Percentiles rank a stretch among this genome's conserved stretches.
Conservation (phyloP, 1,139 yeast genomes). For the Candida buenavistaensis region DNA sequence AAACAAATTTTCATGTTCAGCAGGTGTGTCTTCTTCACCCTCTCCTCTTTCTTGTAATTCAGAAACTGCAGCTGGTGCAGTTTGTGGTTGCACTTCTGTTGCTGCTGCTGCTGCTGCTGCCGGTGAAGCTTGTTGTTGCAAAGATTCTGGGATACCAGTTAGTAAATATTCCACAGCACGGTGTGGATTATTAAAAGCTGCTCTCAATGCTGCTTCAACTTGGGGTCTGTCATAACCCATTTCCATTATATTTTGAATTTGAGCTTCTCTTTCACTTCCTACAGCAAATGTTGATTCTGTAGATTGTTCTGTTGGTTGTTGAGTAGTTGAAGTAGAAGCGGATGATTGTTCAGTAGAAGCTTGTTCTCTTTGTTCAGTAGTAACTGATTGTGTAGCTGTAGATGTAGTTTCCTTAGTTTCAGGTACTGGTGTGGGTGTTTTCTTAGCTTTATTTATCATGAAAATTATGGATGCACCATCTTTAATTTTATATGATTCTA, state of each 20-base stretch:
- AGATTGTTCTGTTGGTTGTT: slow-evolving; percentile 4
- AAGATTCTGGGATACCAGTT: slow-evolving; percentile 82
- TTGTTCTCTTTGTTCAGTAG: slow-evolving; percentile 3
- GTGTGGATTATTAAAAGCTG: slow-evolving; percentile 97
- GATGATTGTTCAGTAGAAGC: slow-evolving; percentile 9
- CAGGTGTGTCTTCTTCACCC: slow-evolving; percentile 21
- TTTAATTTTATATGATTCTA: slow-evolving; percentile 72
- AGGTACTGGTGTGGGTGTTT: slow-evolving; percentile 19
- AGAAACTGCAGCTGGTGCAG: slow-evolving; percentile 18
- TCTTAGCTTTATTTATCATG: slow-evolving; percentile 69
- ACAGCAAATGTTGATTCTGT: slow-evolving; percentile 49
- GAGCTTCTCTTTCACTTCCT: slow-evolving; percentile 66
- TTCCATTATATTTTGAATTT: slow-evolving; percentile 81
- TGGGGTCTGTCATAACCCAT: slow-evolving; percentile 93
- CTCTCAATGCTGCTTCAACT: slow-evolving; percentile 88
- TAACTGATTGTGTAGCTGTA: slow-evolving; percentile 14
- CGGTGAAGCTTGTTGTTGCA: slow-evolving; percentile 33
- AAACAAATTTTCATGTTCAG: slow-evolving; percentile 53
- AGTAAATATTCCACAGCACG: slow-evolving; percentile 94
- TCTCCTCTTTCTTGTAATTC: slow-evolving; percentile 14
- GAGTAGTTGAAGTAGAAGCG: slow-evolving; percentile 9
- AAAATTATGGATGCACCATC: slow-evolving; percentile 91
- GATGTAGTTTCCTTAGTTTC: slow-evolving; percentile 15
- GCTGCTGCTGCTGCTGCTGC: slow-evolving; percentile 27
- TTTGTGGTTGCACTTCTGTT: slow-evolving; percentile 21